Conservation (phyloP, 257 asterid genomes). For the Ilex asprella region DNA sequence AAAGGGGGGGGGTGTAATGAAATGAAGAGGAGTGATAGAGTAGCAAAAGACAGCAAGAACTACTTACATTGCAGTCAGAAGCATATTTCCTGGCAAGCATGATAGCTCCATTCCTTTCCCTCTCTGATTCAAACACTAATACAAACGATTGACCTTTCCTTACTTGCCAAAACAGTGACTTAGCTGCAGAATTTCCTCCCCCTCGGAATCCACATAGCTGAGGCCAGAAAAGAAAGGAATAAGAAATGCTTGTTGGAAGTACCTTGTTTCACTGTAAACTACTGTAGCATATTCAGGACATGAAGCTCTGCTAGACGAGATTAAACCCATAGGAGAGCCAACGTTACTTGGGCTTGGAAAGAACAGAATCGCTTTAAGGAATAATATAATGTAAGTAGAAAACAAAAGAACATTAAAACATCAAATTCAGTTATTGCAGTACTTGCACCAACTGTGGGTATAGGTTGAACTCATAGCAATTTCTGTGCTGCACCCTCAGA, state of each 20-base stretch:
- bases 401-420: too few species aligned
- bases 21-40: neutral
- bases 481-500: too few species aligned
- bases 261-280: too few species aligned
- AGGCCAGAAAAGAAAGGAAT: neutral
- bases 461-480: too few species aligned
- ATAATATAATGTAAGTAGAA: too few species aligned
- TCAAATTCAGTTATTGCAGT: too few species aligned
- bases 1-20: neutral
- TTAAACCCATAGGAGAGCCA: too few species aligned
- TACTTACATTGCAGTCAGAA: constrained; percentile 83
- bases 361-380: too few species aligned
- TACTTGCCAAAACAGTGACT: constrained; percentile 91
- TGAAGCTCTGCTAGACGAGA: too few species aligned
- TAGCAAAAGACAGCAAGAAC: neutral
- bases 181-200: constrained; percentile 92
- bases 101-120: constrained; percentile 76
- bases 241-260: neutral
- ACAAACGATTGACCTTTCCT: constrained; percentile 85
- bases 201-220: constrained; percentile 97
- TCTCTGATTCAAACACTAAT: constrained; percentile 76
- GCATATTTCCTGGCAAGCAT: constrained; percentile 76
- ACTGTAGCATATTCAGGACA: too few species aligned
- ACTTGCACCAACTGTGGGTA: too few species aligned
- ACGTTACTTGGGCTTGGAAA: too few species aligned